Percentiles rank a stretch among this genome's conserved stretches.
phyloP scores from a whole-genome alignment of 1,139 yeast species.

The Candida freyschussii region DNA sequence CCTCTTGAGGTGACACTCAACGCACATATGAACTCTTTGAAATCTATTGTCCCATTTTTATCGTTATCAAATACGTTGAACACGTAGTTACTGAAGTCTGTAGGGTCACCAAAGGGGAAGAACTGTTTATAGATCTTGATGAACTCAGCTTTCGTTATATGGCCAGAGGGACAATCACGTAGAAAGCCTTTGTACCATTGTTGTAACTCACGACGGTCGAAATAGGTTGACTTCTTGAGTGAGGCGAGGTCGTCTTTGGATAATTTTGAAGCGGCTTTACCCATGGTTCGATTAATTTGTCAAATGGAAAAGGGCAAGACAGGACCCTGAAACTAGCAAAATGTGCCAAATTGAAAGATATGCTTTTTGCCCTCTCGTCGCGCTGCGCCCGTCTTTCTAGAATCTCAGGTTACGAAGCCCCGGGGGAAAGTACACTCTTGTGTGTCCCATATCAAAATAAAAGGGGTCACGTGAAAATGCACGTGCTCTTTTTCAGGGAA shows the following conservation, averaged over 20 bases:
- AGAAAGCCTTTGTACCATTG: constrained; percentile 97
- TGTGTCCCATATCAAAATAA: no score
- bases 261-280: constrained; percentile 88
- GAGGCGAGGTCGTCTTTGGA: constrained; percentile 86
- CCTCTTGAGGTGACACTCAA: constrained; percentile 89
- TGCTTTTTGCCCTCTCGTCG: no score
- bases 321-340: neutral
- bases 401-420: no score
- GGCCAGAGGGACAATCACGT: constrained; percentile 92
- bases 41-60: constrained; percentile 76
- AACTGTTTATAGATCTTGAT: constrained; percentile 91
- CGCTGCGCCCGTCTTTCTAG: no score
- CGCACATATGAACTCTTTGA: constrained; percentile 88
- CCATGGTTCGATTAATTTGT: constrained; percentile 50
- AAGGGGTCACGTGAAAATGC: no score
- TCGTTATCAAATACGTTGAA: constrained; percentile 88
- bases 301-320: neutral
- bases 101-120: constrained; percentile 97
- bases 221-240: constrained; percentile 81
- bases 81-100: constrained; percentile 82
- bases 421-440: no score
- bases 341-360: no score
- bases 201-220: constrained; percentile 89
- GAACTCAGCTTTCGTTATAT: constrained; percentile 80
- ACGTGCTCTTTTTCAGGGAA: no score